Conservation (phyloP, 176 grass and related monocot species). For the Oryza longistaminata region DNA sequence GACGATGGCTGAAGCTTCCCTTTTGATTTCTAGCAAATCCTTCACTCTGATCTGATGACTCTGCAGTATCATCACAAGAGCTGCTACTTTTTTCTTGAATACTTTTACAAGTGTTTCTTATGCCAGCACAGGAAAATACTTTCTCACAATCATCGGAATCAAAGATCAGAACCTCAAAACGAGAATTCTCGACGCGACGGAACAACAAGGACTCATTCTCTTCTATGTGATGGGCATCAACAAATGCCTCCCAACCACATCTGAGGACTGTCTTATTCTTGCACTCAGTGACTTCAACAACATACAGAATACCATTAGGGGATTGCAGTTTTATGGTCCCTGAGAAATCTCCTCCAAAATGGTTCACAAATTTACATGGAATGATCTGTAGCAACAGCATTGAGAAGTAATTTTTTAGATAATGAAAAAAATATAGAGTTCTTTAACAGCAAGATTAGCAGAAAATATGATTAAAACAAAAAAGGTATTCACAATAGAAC, state of each 20-base stretch:
- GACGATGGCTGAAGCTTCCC: neutral
- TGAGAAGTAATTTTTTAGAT: neutral
- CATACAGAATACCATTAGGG: constrained; percentile 35
- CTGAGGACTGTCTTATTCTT: constrained; percentile 21
- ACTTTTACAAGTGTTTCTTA: neutral
- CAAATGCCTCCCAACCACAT: constrained; percentile 53
- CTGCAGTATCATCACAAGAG: neutral
- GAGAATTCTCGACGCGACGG: constrained; percentile 2
- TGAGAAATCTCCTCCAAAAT: constrained; percentile 29
- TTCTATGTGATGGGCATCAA: constrained; percentile 35
- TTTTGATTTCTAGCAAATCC: neutral
- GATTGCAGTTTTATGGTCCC: constrained; percentile 39
- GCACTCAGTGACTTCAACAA: constrained; percentile 17
- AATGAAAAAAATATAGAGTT: neutral
- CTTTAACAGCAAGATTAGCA: neutral
- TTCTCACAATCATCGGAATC: constrained; percentile 43
- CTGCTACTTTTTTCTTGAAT: neutral
- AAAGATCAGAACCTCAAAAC: constrained; percentile 50
- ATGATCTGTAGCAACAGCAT: constrained; percentile 33
- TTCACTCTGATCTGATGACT: constrained; percentile 4
- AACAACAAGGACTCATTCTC: constrained; percentile 52
- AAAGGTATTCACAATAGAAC: neutral
- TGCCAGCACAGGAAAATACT: constrained; percentile 22
- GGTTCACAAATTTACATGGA: constrained; percentile 43
- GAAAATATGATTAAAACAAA: neutral